These are phyloP conservation scores for Trichosanthes cucumerina DNA, from an alignment of 306 rosid genomes.

Conservation along the genomic window DNA sequence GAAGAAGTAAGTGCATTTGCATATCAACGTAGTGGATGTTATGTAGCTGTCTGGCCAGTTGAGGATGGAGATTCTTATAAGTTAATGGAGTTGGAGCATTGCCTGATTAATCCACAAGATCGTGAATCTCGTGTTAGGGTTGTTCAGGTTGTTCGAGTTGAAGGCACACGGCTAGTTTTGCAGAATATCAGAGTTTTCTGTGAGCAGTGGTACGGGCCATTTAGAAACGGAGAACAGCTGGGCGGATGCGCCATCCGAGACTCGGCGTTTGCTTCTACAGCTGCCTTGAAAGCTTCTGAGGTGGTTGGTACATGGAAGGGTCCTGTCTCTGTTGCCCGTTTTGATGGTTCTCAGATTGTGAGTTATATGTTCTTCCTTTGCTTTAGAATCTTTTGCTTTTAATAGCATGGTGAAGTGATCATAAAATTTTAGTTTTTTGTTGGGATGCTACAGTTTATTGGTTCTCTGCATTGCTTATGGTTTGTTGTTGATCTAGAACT, in stretches of 20 bases:
- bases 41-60: constrained; percentile 59
- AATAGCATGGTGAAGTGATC: neutral
- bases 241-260: constrained; percentile 90
- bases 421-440: neutral
- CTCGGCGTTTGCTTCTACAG: constrained; percentile 78
- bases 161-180: constrained; percentile 31
- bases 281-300: constrained; percentile 50
- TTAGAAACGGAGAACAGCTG: constrained; percentile 86
- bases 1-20: constrained; percentile 47
- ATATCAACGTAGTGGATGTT: constrained; percentile 70
- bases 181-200: constrained; percentile 48
- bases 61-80: constrained; percentile 24
- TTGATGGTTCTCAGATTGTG: constrained; percentile 34
- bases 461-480: neutral
- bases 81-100: constrained; percentile 64
- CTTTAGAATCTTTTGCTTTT: neutral
- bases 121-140: constrained; percentile 78
- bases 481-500: neutral
- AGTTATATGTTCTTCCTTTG: constrained; percentile 22
- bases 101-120: constrained; percentile 78
- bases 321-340: constrained; percentile 34
- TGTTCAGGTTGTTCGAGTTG: constrained; percentile 44
- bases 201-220: constrained; percentile 99
- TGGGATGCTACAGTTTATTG: neutral
- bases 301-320: constrained; percentile 72